phyloP scores from a whole-genome alignment of 2,329 filamentous ascomycete genomes.

The Penicillium rolfsii region DNA sequence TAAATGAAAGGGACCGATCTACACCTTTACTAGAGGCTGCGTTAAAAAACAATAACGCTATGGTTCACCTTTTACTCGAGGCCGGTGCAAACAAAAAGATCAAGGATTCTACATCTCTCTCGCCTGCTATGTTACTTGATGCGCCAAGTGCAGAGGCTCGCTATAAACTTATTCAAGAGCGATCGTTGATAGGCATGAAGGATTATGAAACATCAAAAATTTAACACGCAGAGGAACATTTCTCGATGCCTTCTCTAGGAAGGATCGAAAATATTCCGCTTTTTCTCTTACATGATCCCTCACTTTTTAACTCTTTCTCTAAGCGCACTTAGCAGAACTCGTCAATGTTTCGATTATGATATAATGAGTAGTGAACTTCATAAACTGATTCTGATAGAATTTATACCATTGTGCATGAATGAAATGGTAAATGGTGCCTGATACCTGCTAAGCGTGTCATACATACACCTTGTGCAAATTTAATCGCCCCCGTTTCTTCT shows the following conservation, averaged over 20 bases:
- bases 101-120: conserved; percentile 4
- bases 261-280: not conserved
- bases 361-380: not conserved
- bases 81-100: conserved; percentile 6
- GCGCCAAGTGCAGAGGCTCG: conserved; percentile 9
- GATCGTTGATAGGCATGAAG: not conserved
- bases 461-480: no score
- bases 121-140: conserved; percentile 6
- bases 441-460: no score
- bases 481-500: no score
- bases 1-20: not conserved
- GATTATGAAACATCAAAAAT: not conserved
- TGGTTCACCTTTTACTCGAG: conserved; percentile 1
- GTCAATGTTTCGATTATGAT: not conserved
- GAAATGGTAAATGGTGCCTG: no score
- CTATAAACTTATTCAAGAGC: not conserved
- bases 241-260: not conserved
- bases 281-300: not conserved
- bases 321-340: not conserved
- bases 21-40: not conserved
- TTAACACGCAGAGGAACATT: not conserved
- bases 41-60: conserved; percentile 2
- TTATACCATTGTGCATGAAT: no score
- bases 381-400: not conserved
- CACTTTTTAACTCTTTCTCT: not conserved